Evolutionary conservation across 108 stramenopile genomes (phyloP), one percentile per base, ranked within the genome.

Genomic region (Tribonema minus): DNA sequence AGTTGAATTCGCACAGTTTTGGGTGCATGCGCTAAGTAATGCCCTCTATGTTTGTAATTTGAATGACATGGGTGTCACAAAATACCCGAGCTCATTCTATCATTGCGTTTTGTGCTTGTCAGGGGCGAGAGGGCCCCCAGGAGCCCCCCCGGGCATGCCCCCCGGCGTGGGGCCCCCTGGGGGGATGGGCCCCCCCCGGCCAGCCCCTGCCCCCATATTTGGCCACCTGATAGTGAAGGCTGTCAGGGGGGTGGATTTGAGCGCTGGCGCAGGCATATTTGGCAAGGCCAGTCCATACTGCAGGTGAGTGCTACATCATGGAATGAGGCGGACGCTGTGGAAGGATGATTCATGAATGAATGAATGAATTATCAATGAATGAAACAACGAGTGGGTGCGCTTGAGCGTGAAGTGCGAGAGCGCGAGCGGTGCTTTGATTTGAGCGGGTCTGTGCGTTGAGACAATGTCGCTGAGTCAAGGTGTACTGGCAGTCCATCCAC

Each of bases 261-360:
- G 1, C 12, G 90, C 92, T 46, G 91, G 90, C 2, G 85, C 88
- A 36, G 90, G 90, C 35, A 90, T 91, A 80, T 91, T 91, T 76
- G 92, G 91, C 25, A 88, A 89, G 86, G 87, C 86, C 4, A 86
- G 91, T 74, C 92, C 92, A 1, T 92, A 89, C 68, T 89, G 87
- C n/a, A 89, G 84, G 65, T 37, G 91, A 38, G 81, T 81, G 60
- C 39, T 91, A 4, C 25, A 70, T 72, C 23, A 88, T 82, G 46
- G 87, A 86, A 25, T 75, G 64, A 38, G 64, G 64, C 3, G 66
- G 64, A 4, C 74, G 74, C 12, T 64, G 64, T 23, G 64, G 66
- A 64, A 75, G 54, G 74, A 64, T 75, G 3, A 2, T 36, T 62
- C 15, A 5, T 12, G 20, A n/a, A 63, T 5, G 6, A n/a, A 6